Conservation (phyloP, 805 yeast species). For the Wickerhamiella slavikovae region DNA sequence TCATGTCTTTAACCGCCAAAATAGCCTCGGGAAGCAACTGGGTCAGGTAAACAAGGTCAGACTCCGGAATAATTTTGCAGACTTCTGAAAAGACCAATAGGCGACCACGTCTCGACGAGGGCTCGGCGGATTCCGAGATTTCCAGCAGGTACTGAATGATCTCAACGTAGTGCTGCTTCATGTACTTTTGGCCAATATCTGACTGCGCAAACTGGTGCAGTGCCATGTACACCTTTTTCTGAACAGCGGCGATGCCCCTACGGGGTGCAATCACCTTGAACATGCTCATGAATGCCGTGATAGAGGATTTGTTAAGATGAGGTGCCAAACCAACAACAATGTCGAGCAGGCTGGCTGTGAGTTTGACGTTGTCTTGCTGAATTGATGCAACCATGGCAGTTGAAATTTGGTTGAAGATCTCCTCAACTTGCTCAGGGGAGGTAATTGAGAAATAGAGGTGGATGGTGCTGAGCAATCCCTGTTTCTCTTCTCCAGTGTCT, state of each 20-base stretch:
- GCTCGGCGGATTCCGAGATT: conserved; percentile 25
- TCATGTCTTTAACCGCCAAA: conserved; percentile 74
- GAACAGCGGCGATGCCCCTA: conserved; percentile 40
- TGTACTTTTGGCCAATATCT: conserved; percentile 35
- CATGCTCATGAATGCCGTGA: conserved; percentile 8
- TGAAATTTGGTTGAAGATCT: conserved; percentile 73
- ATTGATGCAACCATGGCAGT: conserved; percentile 53
- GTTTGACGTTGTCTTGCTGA: conserved; percentile 17
- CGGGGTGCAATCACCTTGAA: conserved; percentile 8
- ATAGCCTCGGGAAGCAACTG: conserved; percentile 71
- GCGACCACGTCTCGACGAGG: conserved; percentile 67
- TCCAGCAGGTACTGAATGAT: conserved; percentile 40
- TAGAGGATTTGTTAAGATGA: conserved; percentile 36
- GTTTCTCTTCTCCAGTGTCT: conserved; percentile 61
- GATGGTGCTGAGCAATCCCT: conserved; percentile 69
- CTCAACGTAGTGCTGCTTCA: conserved; percentile 30
- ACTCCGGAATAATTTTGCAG: conserved; percentile 38
- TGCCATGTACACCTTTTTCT: conserved; percentile 67
- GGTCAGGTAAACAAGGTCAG: conserved; percentile 60
- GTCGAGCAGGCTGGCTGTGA: conserved; percentile 79
- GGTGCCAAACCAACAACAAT: conserved; percentile 71
- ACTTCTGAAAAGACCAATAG: conserved; percentile 44
- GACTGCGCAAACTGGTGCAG: conserved; percentile 49
- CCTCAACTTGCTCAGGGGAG: conserved; percentile 40
- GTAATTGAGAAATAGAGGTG: conserved; percentile 60